Conservation (phyloP, 1,284 basidiomycete species). For the Ceratorhiza oryzae-sativae region DNA sequence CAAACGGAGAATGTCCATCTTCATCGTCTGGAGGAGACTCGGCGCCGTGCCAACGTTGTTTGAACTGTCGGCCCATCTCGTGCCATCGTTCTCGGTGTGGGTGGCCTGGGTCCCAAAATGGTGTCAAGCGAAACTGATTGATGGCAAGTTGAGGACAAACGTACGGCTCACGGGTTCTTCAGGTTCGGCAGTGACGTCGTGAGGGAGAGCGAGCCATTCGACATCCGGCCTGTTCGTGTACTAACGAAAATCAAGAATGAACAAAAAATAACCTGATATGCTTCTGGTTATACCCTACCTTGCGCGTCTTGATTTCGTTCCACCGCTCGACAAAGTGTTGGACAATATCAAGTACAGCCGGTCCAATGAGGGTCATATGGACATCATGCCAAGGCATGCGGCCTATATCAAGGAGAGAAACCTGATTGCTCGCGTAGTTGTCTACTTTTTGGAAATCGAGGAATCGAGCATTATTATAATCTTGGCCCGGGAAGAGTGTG, state of each 20-base stretch:
- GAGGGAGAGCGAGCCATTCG: conserved; percentile 85
- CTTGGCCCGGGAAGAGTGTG: conserved; percentile 92
- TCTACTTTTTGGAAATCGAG: conserved; percentile 84
- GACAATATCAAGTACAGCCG: conserved; percentile 84
- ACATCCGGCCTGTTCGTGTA: conserved; percentile 51
- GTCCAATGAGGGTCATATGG: conserved; percentile 86
- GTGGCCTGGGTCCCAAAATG: conserved; percentile 57
- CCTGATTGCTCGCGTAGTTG: conserved; percentile 76
- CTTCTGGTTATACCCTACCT: too few relatives aligned
- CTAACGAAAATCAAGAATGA: too few relatives aligned
- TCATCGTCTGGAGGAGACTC: conserved; percentile 40
- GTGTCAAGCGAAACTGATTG: not conserved
- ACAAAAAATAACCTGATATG: too few relatives aligned
- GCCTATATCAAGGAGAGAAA: conserved; percentile 73
- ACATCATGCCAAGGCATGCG: conserved; percentile 93
- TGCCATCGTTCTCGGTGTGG: conserved; percentile 73
- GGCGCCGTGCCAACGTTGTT: conserved; percentile 58
- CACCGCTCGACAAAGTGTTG: conserved; percentile 92
- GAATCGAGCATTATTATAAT: conserved; percentile 87
- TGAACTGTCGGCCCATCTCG: conserved; percentile 64
- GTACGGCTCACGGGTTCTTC: conserved; percentile 70
- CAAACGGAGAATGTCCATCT: conserved; percentile 48
- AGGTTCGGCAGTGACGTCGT: conserved; percentile 65
- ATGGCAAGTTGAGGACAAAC: conserved; percentile 44
- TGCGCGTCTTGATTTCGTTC: conserved; percentile 85